Evolutionary conservation across 2,329 filamentous ascomycete genomes (phyloP).

Genomic region (Alternaria panax): DNA sequence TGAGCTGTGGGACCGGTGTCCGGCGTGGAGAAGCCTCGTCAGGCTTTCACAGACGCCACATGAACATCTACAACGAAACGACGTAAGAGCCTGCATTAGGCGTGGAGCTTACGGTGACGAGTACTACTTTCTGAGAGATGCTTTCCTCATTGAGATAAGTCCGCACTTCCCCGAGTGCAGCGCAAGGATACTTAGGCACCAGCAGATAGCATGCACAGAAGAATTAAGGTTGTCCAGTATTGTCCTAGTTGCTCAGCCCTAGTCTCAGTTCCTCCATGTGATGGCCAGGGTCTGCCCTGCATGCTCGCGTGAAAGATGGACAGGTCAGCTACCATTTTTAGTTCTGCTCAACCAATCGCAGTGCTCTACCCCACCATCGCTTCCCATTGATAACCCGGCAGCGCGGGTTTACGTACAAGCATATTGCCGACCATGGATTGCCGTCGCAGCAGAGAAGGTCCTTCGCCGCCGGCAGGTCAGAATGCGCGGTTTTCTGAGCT

Average conservation of each 20-base stretch:
- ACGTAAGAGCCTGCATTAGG: constrained; percentile 8
- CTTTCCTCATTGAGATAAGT: not conserved
- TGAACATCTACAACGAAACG: constrained; percentile 2
- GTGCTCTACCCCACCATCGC: not conserved
- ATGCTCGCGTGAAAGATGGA: constrained; percentile 7
- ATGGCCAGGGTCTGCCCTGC: constrained; percentile 14
- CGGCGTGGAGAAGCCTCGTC: constrained; percentile 12
- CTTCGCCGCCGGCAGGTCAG: not conserved
- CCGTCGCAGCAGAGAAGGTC: not conserved
- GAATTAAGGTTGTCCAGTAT: constrained; percentile 12
- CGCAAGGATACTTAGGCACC: constrained; percentile 9
- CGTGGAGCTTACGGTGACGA: not conserved
- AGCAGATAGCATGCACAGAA: constrained; percentile 11
- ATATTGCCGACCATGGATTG: constrained; percentile 1
- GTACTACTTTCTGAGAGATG: not conserved
- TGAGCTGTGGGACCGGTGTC: constrained; percentile 8
- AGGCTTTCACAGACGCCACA: not conserved
- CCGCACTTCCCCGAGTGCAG: constrained; percentile 5
- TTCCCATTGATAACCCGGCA: constrained; percentile 7
- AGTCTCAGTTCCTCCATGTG: constrained; percentile 12
- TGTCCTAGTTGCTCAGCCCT: constrained; percentile 12
- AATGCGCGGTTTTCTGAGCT: not conserved
- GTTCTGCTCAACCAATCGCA: constrained; percentile 6
- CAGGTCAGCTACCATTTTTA: constrained; percentile 17
- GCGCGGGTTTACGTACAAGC: constrained; percentile 22